A percentile compares a stretch with the other conserved stretches of the same genome.
phyloP scores from a whole-genome alignment of 2,329 filamentous ascomycete species.

The Sclerotiophoma versabilis region DNA sequence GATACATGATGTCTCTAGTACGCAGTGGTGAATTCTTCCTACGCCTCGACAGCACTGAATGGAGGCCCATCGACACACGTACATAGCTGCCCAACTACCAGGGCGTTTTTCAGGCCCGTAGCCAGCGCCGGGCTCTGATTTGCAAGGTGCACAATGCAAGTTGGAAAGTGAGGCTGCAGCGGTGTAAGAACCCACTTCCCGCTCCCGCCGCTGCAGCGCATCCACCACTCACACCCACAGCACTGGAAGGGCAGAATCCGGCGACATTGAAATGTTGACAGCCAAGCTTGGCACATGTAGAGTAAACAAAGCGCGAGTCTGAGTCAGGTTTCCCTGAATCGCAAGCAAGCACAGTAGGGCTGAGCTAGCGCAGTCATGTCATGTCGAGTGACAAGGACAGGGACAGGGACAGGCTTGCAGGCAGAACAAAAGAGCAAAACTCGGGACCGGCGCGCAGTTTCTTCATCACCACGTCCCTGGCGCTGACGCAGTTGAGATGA shows the following conservation, averaged over 20 bases:
- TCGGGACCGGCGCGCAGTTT: neutral
- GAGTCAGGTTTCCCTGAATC: too few species aligned
- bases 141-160: neutral
- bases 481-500: too few species aligned
- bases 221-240: constrained; percentile 6
- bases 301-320: too few species aligned
- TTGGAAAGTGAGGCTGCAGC: constrained; percentile 17
- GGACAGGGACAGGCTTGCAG: neutral
- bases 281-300: too few species aligned
- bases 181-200: constrained; percentile 5
- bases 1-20: neutral
- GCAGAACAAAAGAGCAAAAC: neutral
- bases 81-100: neutral
- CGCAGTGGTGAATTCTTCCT: too few species aligned
- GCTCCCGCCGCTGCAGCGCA: constrained; percentile 1
- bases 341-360: neutral
- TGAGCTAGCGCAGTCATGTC: too few species aligned
- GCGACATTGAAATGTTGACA: too few species aligned
- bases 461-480: too few species aligned
- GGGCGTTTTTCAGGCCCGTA: neutral
- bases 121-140: neutral
- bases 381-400: too few species aligned
- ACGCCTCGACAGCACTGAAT: too few species aligned
- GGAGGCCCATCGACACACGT: neutral
- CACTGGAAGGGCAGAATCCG: neutral